phyloP scores from a whole-genome alignment of 73 alveolate genomes.

The Symbiodinium pilosum region DNA sequence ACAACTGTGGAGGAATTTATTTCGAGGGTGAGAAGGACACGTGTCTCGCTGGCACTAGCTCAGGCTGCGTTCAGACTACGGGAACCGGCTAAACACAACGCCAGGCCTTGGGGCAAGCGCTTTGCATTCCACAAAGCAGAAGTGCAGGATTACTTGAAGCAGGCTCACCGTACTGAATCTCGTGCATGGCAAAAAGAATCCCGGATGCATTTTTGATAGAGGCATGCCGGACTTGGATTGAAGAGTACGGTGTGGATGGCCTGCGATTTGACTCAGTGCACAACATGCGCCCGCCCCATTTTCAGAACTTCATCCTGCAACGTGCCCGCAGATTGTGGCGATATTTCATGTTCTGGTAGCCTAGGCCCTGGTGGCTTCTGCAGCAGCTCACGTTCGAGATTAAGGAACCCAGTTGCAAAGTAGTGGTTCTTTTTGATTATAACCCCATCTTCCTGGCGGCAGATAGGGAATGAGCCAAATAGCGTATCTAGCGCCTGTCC shows the following conservation, averaged over 20 bases:
- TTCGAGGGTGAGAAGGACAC: slow-evolving; percentile 91
- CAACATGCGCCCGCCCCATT: slow-evolving; percentile 33
- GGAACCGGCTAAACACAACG: not conserved
- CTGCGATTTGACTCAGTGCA: slow-evolving; percentile 90
- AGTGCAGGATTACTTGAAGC: slow-evolving; percentile 80
- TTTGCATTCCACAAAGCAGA: slow-evolving; percentile 92
- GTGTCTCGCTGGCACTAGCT: not conserved
- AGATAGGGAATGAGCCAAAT: too few species aligned
- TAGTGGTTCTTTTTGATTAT: too few species aligned
- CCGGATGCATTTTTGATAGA: not conserved
- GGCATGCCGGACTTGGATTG: slow-evolving; percentile 56
- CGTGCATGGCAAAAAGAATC: not conserved
- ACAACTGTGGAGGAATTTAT: slow-evolving; percentile 75
- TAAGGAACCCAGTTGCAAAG: not conserved
- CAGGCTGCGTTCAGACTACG: not conserved
- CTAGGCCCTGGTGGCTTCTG: slow-evolving; percentile 53
- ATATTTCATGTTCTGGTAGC: not conserved
- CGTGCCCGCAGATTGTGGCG: too few species aligned
- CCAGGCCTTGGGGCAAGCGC: slow-evolving; percentile 93
- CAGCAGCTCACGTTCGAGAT: slow-evolving; percentile 42
- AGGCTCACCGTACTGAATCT: not conserved
- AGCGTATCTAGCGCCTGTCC: too few species aligned
- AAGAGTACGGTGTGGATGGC: slow-evolving; percentile 90
- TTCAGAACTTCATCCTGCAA: too few species aligned
- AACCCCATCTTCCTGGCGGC: too few species aligned